Conservation (phyloP, 345 rosid species). For the Theobroma cacao region DNA sequence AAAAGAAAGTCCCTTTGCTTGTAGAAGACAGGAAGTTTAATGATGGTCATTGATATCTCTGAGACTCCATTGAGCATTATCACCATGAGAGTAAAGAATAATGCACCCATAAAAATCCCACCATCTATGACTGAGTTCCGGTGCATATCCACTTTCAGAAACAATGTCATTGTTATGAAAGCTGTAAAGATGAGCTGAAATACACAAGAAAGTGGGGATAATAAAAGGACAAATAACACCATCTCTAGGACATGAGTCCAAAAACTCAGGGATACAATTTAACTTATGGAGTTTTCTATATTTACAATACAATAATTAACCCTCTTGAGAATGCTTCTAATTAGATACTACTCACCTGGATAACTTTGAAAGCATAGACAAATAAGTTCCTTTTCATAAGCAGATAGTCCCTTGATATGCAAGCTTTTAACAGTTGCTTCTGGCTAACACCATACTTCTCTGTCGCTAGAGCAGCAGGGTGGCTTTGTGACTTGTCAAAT, state of each 20-base stretch:
- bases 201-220: background rate
- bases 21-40: constrained; percentile 71
- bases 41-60: constrained; percentile 67
- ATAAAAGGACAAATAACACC: background rate
- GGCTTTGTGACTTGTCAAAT: constrained; percentile 65
- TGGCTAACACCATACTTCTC: constrained; percentile 55
- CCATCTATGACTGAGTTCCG: constrained; percentile 30
- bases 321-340: background rate
- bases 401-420: constrained; percentile 65
- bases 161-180: background rate
- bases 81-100: constrained; percentile 44
- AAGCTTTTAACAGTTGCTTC: constrained; percentile 62
- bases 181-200: constrained; percentile 8
- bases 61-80: constrained; percentile 51
- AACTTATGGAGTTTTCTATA: background rate
- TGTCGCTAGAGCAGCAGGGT: constrained; percentile 68
- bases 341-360: constrained; percentile 26
- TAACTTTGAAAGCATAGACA: constrained; percentile 58
- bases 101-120: constrained; percentile 47
- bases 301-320: background rate
- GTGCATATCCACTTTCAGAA: constrained; percentile 2
- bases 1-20: constrained; percentile 64
- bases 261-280: background rate
- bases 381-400: constrained; percentile 89
- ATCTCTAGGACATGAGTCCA: too few relatives aligned